These are phyloP conservation scores for Pleurotus pulmonarius DNA, from an alignment of 768 basidiomycete genomes.

Conservation along the genomic window DNA sequence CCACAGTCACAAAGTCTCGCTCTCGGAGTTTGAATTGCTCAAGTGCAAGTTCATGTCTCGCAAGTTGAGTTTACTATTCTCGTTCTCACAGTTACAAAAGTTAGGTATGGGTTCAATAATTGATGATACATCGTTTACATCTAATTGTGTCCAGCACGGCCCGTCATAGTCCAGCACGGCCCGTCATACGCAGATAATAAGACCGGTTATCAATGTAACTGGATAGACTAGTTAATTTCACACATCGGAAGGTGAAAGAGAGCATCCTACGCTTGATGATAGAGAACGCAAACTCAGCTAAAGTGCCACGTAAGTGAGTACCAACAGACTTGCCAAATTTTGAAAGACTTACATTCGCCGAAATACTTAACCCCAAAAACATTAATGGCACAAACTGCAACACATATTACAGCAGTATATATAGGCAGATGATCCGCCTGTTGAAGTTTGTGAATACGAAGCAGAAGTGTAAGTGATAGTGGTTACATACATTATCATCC, in stretches of 20 bases:
- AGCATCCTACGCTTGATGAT: conserved; percentile 53
- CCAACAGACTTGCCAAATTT: background rate
- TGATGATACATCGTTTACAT: too few relatives aligned
- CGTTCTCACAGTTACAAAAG: too few relatives aligned
- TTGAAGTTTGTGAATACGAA: background rate
- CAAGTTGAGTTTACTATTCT: too few relatives aligned
- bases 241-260: too few relatives aligned
- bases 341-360: conserved; percentile 48
- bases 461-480: background rate
- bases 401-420: conserved; percentile 52
- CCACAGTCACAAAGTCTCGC: too few relatives aligned
- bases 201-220: conserved; percentile 60
- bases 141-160: too few relatives aligned
- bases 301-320: conserved; percentile 1
- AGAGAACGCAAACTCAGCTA: conserved; percentile 66
- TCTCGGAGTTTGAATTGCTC: too few relatives aligned
- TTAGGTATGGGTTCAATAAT: too few relatives aligned
- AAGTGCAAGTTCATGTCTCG: too few relatives aligned
- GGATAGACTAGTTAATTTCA: background rate
- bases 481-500: conserved; percentile 50
- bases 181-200: conserved; percentile 56
- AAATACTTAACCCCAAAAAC: conserved; percentile 68
- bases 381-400: conserved; percentile 57
- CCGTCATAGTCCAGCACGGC: too few relatives aligned
- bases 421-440: conserved; percentile 46